phyloP scores from a whole-genome alignment of 768 basidiomycete species.

The Podaxis sp. region DNA sequence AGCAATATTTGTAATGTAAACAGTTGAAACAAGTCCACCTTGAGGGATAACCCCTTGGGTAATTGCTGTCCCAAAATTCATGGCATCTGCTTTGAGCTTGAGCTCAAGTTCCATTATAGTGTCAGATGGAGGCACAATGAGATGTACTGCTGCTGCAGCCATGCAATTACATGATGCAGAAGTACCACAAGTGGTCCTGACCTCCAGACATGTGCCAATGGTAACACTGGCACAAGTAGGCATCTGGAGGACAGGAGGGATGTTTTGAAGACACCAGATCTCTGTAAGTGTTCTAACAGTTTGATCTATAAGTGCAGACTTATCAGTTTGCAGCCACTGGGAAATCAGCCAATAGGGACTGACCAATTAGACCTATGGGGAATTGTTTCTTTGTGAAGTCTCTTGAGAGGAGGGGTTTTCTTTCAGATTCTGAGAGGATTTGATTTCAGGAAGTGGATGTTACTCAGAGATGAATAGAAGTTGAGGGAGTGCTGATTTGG shows the following conservation, averaged over 20 bases:
- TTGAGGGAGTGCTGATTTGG: conserved; percentile 55
- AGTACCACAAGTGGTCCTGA: conserved; percentile 33
- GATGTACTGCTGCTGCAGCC: conserved; percentile 9
- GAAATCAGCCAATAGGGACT: too few relatives aligned
- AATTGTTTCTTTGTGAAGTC: conserved; percentile 58
- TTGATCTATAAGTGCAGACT: conserved; percentile 53
- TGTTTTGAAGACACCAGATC: conserved; percentile 78
- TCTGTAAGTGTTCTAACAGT: conserved; percentile 72
- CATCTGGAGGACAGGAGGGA: conserved; percentile 50
- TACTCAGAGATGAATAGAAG: conserved; percentile 35
- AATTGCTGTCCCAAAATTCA: too few relatives aligned
- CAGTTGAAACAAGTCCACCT: too few relatives aligned
- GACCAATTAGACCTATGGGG: conserved; percentile 69
- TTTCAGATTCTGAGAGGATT: conserved; percentile 20
- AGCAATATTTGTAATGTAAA: too few relatives aligned
- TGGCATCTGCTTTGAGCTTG: too few relatives aligned
- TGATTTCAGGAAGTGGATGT: conserved; percentile 33
- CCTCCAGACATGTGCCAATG: conserved; percentile 7
- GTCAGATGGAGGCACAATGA: conserved; percentile 15
- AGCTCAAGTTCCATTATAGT: too few relatives aligned
- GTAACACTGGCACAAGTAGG: conserved; percentile 17
- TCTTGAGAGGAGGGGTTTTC: conserved; percentile 12
- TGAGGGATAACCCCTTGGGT: too few relatives aligned
- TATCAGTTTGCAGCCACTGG: conserved; percentile 4
- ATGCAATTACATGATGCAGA: conserved; percentile 47